Percentiles rank a stretch among this genome's conserved stretches.
Conservation (phyloP, 2,329 filamentous ascomycete genomes). For the Pyricularia pennisetigena region DNA sequence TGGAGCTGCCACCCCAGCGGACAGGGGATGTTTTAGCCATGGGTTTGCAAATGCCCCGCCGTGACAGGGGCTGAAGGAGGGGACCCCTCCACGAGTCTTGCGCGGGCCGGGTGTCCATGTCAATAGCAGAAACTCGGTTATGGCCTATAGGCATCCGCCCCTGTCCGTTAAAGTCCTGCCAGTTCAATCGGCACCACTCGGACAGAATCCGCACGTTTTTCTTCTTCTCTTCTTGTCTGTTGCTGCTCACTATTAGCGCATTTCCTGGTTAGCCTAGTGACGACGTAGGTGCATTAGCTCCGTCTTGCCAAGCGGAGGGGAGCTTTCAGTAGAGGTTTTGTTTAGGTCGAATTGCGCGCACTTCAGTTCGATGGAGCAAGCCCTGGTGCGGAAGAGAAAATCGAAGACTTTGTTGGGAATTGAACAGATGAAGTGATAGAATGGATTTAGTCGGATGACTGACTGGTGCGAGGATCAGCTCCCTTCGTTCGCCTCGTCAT, state of each 20-base stretch:
- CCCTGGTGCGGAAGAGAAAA: neutral
- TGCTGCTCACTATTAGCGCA: neutral
- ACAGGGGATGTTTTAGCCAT: constrained; percentile 1
- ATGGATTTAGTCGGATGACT: neutral
- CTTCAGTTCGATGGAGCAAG: neutral
- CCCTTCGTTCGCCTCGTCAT: neutral
- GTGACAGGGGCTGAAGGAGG: neutral
- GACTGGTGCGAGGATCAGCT: neutral
- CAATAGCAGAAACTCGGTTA: neutral
- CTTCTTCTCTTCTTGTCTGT: neutral
- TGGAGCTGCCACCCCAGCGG: neutral
- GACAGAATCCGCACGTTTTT: neutral
- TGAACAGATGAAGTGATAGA: neutral
- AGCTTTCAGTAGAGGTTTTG: neutral
- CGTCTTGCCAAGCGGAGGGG: neutral
- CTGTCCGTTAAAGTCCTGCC: neutral
- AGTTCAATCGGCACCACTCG: neutral
- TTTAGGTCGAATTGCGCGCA: neutral
- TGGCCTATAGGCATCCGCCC: neutral
- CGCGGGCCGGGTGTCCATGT: neutral
- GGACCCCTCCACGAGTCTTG: neutral
- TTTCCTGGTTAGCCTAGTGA: neutral
- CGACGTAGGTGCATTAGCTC: neutral
- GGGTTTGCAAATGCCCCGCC: neutral
- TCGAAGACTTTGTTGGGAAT: neutral